Percentiles rank a stretch among this genome's conserved stretches.
phyloP scores from a whole-genome alignment of 2,329 filamentous ascomycete genomes.

The Aureobasidium sp. region DNA sequence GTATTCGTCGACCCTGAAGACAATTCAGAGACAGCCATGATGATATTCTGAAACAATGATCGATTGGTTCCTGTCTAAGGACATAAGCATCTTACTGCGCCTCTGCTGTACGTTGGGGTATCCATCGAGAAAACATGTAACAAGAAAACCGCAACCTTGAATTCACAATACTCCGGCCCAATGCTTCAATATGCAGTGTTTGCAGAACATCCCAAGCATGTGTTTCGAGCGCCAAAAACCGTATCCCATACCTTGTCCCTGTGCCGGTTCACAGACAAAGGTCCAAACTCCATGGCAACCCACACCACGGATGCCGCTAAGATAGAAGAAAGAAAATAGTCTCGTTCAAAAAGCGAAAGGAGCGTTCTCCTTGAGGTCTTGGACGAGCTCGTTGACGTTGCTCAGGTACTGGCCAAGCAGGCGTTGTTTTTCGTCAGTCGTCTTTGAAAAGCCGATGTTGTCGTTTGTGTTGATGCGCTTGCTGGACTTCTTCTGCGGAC shows the following conservation, averaged over 20 bases:
- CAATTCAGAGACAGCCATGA: neutral
- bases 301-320: neutral
- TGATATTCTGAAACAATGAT: neutral
- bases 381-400: conserved; percentile 78
- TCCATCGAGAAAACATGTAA: neutral
- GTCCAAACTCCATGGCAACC: conserved; percentile 2
- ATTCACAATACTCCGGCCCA: conserved; percentile 8
- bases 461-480: conserved; percentile 19
- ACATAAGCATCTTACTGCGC: neutral
- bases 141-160: conserved; percentile 5
- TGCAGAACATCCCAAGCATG: neutral
- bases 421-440: conserved; percentile 74
- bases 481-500: conserved; percentile 22
- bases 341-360: conserved; percentile 49
- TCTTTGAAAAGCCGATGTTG: conserved; percentile 41
- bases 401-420: conserved; percentile 70
- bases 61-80: neutral
- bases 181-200: conserved; percentile 5
- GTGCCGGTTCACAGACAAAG: neutral
- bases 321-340: neutral
- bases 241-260: neutral
- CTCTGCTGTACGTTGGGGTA: conserved; percentile 6
- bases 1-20: neutral
- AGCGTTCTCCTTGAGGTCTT: conserved; percentile 68
- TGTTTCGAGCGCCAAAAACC: neutral